Base-by-base conservation (phyloP, 2,329 filamentous ascomycete species). In the Capronia epimyces region DNA sequence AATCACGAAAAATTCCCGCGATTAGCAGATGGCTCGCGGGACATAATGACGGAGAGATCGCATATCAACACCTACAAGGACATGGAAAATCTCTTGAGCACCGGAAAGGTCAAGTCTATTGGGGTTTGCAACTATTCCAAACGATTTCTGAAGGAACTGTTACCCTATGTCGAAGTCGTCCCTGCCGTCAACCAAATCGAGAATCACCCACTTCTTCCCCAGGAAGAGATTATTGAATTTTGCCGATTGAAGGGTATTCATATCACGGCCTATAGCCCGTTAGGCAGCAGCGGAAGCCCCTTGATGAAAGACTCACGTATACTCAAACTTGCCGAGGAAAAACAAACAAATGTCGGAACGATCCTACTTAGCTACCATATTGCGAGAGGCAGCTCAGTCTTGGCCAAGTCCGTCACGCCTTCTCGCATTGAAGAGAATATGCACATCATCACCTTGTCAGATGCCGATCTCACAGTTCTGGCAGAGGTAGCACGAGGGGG, bases 51-150 rank as follows among this genome's bases (percentile, higher is more conserved):
- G 6, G 25, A 29, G 25, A 6, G 25, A 29, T 7, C 6, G 6
- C 25, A 29, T 12, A 12, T 29, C 10, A 15, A 16, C 34, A 37
- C 34, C 4, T 37, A 60, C 83, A 79, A 83, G 62, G 76, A 76
- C n/a, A 79, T 88, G 71, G 74, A 79, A 60, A 75, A 74, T 6
- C 62, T 80, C 1, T 64, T 77, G 2, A 59, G 64, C 5, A 76
- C 76, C 2, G 83, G 83, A 43, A 76, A 76, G 41, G 80, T 80
- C 42, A 75, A 74, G 50, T 79, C 80, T 29, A 86, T 89, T 58
- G 85, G 86, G 24, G 80, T 89, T 7, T 84, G 80, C 61, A 89
- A 89, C 69, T 88, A 83, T 61, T 65, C 65, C 13, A 67, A 66
- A 0, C 56, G 58, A 13, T 68, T 73, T 32, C 62, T 75, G 7